Evolutionary conservation across 1,139 yeast species (phyloP).

Genomic region (Hansenula anomala): DNA sequence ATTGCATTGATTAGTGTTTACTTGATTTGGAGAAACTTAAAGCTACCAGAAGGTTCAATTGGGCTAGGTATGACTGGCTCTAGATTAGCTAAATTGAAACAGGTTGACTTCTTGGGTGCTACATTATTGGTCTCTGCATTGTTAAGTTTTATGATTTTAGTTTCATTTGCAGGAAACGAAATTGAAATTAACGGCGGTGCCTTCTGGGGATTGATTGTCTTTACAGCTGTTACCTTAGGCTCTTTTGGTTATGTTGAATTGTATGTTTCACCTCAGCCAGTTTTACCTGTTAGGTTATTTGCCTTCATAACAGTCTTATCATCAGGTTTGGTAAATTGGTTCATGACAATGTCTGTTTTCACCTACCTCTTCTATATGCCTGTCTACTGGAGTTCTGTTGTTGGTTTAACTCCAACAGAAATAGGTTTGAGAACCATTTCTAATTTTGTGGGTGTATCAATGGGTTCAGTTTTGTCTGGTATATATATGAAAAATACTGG

Average conservation of each 20-base stretch:
- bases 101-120: constrained; percentile 71
- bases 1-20: constrained; percentile 46
- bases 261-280: constrained; percentile 55
- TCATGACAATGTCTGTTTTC: constrained; percentile 47
- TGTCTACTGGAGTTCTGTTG: constrained; percentile 51
- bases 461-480: constrained; percentile 62
- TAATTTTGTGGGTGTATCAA: constrained; percentile 58
- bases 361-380: constrained; percentile 58
- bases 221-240: constrained; percentile 22
- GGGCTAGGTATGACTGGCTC: constrained; percentile 24
- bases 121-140: constrained; percentile 51
- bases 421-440: constrained; percentile 57
- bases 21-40: constrained; percentile 28
- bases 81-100: constrained; percentile 36
- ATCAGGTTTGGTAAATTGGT: constrained; percentile 62
- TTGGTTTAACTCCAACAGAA: constrained; percentile 46
- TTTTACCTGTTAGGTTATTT: constrained; percentile 52
- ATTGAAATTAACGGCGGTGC: constrained; percentile 32
- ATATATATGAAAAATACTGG: constrained; percentile 63
- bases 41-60: constrained; percentile 36
- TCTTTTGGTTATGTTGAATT: constrained; percentile 46
- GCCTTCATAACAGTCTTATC: constrained; percentile 48
- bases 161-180: constrained; percentile 58
- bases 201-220: constrained; percentile 29
- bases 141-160: constrained; percentile 48